Evolutionary conservation across 2,329 filamentous ascomycete genomes (phyloP), one percentile per base, ranked within the genome.

Genomic region (Colletotrichum aenigma): DNA sequence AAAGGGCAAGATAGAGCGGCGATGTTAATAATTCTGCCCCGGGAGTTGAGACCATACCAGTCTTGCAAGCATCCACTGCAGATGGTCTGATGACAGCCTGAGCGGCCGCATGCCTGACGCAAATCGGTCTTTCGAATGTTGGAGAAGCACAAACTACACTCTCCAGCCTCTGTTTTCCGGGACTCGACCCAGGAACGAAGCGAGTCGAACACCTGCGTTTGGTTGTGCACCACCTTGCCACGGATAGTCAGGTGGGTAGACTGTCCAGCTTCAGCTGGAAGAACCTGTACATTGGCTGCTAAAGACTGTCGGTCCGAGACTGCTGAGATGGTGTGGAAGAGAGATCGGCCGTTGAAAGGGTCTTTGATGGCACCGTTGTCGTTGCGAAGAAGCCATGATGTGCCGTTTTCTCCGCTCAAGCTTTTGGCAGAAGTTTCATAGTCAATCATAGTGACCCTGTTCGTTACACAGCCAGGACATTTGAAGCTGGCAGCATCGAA

Each of bases 1-100:
- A 90, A 90, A 2, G 88, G 88, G 74, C 88, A 89, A 3, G 79
- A 82, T 6, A 90, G 84, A 0, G 89, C 87, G 0, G 88, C 86
- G 0, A 86, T 78, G 75, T 90, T 89, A 78, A 90, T 84, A 15
- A 89, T 81, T 1, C 79, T 78, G 1, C 88, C 88, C 1, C 82
- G 80, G 1, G 58, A 66, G 77, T 90, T 90, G 73, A 87, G 79
- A 0, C 87, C 86, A 73, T 89, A 89, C 88, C 88, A 90, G 3
- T 77, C 79, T 21, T 79, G 74, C 12, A 84, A 77, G 73, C 88
- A 90, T 15, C 74, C 78, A 7, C 77, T 77, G 78, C 88, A 90
- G 67, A 89, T 84, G 7, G 80, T 78, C 79, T 89, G 85, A 16
- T 80, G 66, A 72, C 88, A 90, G 0, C 86, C 87, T 4, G 80